Base-by-base conservation (phyloP, 129 eudicot species). In the Helianthus tuberosus region DNA sequence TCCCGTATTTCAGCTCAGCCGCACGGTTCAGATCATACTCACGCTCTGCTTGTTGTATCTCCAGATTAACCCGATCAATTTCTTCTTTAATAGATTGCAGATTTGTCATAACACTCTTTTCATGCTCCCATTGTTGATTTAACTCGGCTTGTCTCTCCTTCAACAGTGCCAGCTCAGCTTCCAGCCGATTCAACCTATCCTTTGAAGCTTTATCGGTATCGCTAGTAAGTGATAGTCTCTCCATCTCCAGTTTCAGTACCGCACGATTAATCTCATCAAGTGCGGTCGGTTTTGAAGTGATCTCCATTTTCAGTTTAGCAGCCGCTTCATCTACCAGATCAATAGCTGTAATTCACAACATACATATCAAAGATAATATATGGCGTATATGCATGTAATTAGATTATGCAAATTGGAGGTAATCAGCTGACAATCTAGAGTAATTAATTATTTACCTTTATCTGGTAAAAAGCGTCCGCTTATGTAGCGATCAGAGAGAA, bases 271-370 rank as follows among this genome's bases (percentile, higher is more conserved):
- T 95, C 69, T 95, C 99, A 87, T 95, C 99, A 39, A 95, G 97
- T 25, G 96, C 96, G 3, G 97, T 95, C 47, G 99, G 99, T 75
- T 95, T 95, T 64, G 99, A 95, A 53, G 99, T 95, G 51, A 95
- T 95, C 83, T 95, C 99, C 97, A 95, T 95, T 80, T 95, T 95
- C 77, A 95, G 79, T 80, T 95, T 95, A 10, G 99, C 99, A 74
- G 99, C 99, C 5, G 99, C 97, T 84, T 95, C 97, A 79, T 95
- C 99, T 38, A 95, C 99, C 55, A 95, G 79, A 80, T 95, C 99
- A 79, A 95, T 95, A 55, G 97, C 99, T 94, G 93, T 75, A 76
- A 54, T 69, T 11, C 39, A 75, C 61, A 82, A 50, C 29, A 81
- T 49, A 66, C 58, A 61, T 20, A 20, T 20, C 23, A 20, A 20